Evolutionary conservation across 331 rosid species (phyloP), one percentile per base, ranked within the genome.

Genomic region (Erythrophleum ivorense): DNA sequence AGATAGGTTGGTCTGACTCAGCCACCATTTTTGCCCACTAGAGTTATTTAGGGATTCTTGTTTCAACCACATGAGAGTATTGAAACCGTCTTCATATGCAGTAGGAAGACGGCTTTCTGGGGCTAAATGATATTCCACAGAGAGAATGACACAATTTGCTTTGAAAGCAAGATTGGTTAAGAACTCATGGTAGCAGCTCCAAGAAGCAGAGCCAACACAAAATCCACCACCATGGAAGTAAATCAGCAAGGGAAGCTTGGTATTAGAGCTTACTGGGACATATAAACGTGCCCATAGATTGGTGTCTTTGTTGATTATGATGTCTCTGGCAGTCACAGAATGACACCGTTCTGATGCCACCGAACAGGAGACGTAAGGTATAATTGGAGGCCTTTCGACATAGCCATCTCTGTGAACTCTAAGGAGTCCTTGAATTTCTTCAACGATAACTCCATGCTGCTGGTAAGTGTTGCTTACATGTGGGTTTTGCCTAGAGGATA

Each of bases 171-270:
- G 91, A 54, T 81, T 80, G 70, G 85, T 65, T 65, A 95, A 79
- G 84, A 95, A 95, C 29, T 91, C 92, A 53, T 92, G 95, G 89
- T 93, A 95, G 80, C 98, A 93, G 62, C 88, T 89, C 98, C 98
- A 95, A 36, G 97, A 86, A 48, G 95, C 94, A 9, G 98, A 95
- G 58, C 98, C 98, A 73, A 95, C 88, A 65, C 98, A 95, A 62
- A 95, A 95, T 18, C 99, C 99, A 14, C 98, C 98, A 24, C 99
- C 97, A 38, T 95, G 98, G 85, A 93, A 95, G 87, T 91, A 95
- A 73, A 95, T 86, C 68, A 95, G 76, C 86, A 93, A 55, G n/a
- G 97, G 92, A 77, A 84, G 84, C 74, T 84, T 80, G 54, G 78
- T 10, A 7, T 77, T 78, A 46, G 34, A 79, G 78, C 43, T 86